These are phyloP conservation scores for Yamadazyma triangularis DNA, from an alignment of 1,139 yeast genomes.

Conservation along the genomic window DNA sequence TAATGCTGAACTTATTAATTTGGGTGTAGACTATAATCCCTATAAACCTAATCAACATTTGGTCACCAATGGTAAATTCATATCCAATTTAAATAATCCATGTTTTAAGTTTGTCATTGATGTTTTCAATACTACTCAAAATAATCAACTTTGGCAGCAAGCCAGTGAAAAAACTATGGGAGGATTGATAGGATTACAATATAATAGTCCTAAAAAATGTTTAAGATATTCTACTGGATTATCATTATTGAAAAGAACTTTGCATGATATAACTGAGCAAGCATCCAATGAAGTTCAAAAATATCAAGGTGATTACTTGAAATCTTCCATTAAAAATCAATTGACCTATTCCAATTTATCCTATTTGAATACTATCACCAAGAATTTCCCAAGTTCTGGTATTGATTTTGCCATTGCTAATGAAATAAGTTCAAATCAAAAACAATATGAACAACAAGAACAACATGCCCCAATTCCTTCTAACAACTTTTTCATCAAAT, in stretches of 20 bases:
- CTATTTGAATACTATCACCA: slow-evolving; percentile 21
- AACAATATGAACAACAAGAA: slow-evolving; percentile 17
- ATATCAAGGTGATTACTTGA: slow-evolving; percentile 32
- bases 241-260: slow-evolving; percentile 36
- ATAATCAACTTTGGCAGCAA: slow-evolving; percentile 39
- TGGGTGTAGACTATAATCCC: slow-evolving; percentile 43
- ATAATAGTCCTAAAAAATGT: slow-evolving; percentile 8
- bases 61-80: slow-evolving; percentile 28
- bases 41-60: slow-evolving; percentile 44
- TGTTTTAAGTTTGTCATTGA: slow-evolving; percentile 35
- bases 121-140: slow-evolving; percentile 31
- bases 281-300: slow-evolving; percentile 30
- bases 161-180: slow-evolving; percentile 29
- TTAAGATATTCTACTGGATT: slow-evolving; percentile 34
- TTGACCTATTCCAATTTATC: slow-evolving; percentile 19
- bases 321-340: slow-evolving; percentile 30
- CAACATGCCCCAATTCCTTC: slow-evolving; percentile 6
- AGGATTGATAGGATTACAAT: slow-evolving; percentile 44
- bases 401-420: slow-evolving; percentile 15
- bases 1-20: slow-evolving; percentile 38
- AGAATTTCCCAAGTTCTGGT: slow-evolving; percentile 32
- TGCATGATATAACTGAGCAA: slow-evolving; percentile 39
- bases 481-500: slow-evolving; percentile 23
- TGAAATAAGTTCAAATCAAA: slow-evolving; percentile 33
- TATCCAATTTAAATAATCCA: slow-evolving; percentile 38